A percentile compares a stretch with the other conserved stretches of the same genome.
phyloP scores from a whole-genome alignment of 495 filamentous ascomycete species.

The Hypomontagnella submonticulosa region DNA sequence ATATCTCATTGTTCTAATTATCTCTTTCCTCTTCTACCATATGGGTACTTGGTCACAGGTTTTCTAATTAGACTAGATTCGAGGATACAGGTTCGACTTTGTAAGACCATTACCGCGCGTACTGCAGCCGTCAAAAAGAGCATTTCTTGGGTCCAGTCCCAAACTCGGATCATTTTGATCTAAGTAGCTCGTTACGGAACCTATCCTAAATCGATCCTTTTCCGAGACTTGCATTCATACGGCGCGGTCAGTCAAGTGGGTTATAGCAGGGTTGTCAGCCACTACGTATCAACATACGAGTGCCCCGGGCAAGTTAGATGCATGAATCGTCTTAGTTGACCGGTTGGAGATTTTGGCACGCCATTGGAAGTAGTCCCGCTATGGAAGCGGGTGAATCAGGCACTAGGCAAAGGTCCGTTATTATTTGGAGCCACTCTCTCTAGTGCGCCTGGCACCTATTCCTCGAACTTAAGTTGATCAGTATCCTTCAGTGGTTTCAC shows the following conservation, averaged over 20 bases:
- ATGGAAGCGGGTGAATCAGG: conserved; percentile 64
- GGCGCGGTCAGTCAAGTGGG: not conserved
- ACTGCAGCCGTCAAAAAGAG: conserved; percentile 20
- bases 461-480: conserved; percentile 45
- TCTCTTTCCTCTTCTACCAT: conserved; percentile 18
- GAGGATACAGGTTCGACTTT: conserved; percentile 39
- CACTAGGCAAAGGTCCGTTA: conserved; percentile 62
- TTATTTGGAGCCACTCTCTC: conserved; percentile 39
- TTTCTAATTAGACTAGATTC: conserved; percentile 43
- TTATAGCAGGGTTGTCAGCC: conserved; percentile 15
- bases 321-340: conserved; percentile 43
- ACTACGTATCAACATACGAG: conserved; percentile 26
- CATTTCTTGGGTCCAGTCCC: conserved; percentile 7
- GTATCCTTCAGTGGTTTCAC: conserved; percentile 42
- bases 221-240: conserved; percentile 7
- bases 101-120: conserved; percentile 40
- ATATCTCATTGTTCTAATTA: conserved; percentile 14
- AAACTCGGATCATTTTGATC: conserved; percentile 10
- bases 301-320: conserved; percentile 45
- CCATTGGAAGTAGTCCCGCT: conserved; percentile 54
- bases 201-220: conserved; percentile 28
- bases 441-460: conserved; percentile 32
- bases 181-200: conserved; percentile 28
- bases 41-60: conserved; percentile 13
- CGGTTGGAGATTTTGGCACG: conserved; percentile 49